These are phyloP conservation scores for Vitis amurensis DNA, from an alignment of 164 flowering plant species.

Conservation along the genomic window DNA sequence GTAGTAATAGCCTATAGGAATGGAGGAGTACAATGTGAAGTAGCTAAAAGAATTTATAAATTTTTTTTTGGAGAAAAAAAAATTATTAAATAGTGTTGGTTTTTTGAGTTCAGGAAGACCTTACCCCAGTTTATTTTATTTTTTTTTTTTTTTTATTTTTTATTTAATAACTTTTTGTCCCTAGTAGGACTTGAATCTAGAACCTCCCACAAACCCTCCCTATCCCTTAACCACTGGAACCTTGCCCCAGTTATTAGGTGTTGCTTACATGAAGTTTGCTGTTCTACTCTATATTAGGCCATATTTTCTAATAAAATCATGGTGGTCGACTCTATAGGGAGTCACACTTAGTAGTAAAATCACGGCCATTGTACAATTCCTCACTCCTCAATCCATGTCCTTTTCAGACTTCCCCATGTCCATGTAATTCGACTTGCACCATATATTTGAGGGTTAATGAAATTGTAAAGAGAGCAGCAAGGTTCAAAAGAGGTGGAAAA, in stretches of 20 bases:
- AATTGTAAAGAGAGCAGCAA: too few species aligned
- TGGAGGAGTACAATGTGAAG: neutral
- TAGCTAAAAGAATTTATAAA: neutral
- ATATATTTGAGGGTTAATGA: too few species aligned
- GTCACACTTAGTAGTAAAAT: too few species aligned
- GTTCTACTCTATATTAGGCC: neutral
- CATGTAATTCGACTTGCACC: neutral
- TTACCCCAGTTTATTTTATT: neutral
- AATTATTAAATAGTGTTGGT: neutral
- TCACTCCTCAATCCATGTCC: neutral
- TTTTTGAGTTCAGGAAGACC: neutral
- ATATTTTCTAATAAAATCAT: neutral
- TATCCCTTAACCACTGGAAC: too few species aligned
- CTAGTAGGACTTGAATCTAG: too few species aligned
- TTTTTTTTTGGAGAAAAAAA: neutral
- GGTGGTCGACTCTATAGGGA: too few species aligned
- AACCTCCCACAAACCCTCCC: too few species aligned
- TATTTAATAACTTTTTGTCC: too few species aligned
- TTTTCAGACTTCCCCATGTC: neutral
- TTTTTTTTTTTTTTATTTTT: too few species aligned
- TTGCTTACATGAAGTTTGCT: neutral
- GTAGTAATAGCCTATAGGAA: neutral
- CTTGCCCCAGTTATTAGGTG: neutral
- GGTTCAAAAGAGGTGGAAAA: too few species aligned
- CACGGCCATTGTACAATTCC: neutral